These are phyloP conservation scores for Erysimum cheiranthoides DNA, from an alignment of 345 rosid species.

Conservation along the genomic window DNA sequence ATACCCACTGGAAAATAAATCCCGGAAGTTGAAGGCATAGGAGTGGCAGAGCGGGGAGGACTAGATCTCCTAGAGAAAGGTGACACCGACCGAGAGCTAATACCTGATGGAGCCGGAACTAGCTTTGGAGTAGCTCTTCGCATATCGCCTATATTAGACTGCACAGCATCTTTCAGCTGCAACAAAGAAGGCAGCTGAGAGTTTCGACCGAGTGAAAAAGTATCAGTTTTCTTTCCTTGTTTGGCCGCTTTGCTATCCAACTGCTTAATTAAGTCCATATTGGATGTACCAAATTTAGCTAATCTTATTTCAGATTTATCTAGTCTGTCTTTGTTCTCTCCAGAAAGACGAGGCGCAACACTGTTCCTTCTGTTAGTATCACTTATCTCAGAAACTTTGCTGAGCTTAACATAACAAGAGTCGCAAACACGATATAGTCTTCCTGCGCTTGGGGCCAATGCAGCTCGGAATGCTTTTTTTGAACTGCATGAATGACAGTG, in stretches of 20 bases:
- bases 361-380: conserved; percentile 62
- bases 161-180: conserved; percentile 87
- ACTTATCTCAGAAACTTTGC: conserved; percentile 72
- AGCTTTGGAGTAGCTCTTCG: conserved; percentile 75
- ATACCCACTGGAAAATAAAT: conserved; percentile 87
- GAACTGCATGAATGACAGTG: conserved; percentile 98
- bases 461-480: conserved; percentile 84
- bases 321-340: conserved; percentile 86
- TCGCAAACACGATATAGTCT: conserved; percentile 95
- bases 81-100: conserved; percentile 90
- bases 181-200: conserved; percentile 83
- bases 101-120: conserved; percentile 73
- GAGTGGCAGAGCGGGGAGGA: conserved; percentile 96
- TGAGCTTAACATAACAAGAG: conserved; percentile 80
- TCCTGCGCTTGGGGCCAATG: conserved; percentile 84
- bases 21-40: conserved; percentile 90
- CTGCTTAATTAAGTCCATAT: conserved; percentile 92
- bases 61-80: conserved; percentile 97
- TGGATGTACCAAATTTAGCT: conserved; percentile 70
- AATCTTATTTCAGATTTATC: conserved; percentile 86
- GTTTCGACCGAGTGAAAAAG: conserved; percentile 72
- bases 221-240: conserved; percentile 87
- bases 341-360: conserved; percentile 81
- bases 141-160: conserved; percentile 68
- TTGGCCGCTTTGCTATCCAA: conserved; percentile 93